Base-by-base conservation (phyloP, 2,329 filamentous ascomycete genomes). In the Lachnellula hyalina region DNA sequence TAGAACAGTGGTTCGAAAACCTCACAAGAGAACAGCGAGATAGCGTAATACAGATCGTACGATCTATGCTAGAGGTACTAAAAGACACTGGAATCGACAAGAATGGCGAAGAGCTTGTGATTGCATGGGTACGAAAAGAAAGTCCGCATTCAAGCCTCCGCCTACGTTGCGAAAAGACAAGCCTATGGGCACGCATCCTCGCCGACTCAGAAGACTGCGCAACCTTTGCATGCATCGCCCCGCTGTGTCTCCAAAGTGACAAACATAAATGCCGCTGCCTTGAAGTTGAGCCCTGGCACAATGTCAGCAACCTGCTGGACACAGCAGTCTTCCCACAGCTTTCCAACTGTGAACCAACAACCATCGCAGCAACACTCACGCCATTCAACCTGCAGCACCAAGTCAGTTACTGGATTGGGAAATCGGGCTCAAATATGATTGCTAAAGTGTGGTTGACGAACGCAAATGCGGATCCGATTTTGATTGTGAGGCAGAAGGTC, bases 201-300 rank as follows among this genome's bases (percentile, higher is more conserved):
- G 50, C 48, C 6, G 60, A 62, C 25, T 57, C 60, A 12, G 52
- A 55, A 21, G 50, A 59, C 42, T 62, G 60, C 41, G 60, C 59
- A 9, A 62, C 60, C 7, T 62, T 61, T 50, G 58, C 58, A 36
- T 59, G 36, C 14, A 51, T 60, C 17, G 56, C 55, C n/a, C 28
- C 52, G 12, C 40, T 49, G 2, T 60, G 58, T 25, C 46, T 60
- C 12, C 55, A 60, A 40, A 47, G 21, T 21, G 11, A 53, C 19
- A 44, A 51, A n/a, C 48, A 54, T 35, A 54, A 51, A 34, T 57
- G 55, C 35, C 46, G 47, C 25, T 19, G 45, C 11, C 23, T 42
- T 11, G 38, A 38, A 41, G 17, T 38, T 2, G 48, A 49, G 2
- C 49, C 53, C 9, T 57, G 55, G 52, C 47, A 54, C 15, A 51